Evolutionary conservation across 140 eudicot genomes (phyloP), one percentile per base, ranked within the genome.

Genomic region (Ambrosia hybrid): DNA sequence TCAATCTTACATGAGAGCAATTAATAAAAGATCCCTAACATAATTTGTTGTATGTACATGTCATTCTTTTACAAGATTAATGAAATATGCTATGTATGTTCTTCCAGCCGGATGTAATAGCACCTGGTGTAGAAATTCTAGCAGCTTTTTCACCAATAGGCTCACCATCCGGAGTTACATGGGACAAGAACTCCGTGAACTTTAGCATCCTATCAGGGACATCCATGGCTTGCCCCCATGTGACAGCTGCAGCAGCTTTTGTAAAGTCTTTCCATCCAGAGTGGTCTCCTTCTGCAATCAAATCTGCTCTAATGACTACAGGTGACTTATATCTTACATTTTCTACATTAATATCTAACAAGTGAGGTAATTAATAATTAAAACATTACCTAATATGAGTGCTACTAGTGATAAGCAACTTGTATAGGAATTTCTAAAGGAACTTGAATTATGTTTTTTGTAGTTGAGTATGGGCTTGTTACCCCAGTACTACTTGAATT

Each of bases 181-280:
- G 0, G 0, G 92, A 83, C 38, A 16, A 33, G 7, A 76, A 82
- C 71, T 60, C 84, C 8, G 83, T 73, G 0, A 72, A 64, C 2
- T 86, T 67, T 59, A 83, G 16, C 12, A 57, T 86, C 4, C 2
- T 86, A 30, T 78, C 92, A 0, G 89, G 92, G 17, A 83, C 92
- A 46, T 86, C 92, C 2, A 86, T 86, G 92, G 57, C 92, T 49
- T 69, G 83, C 53, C 92, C 88, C 10, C 92, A 86, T 57, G 83
- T 73, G 64, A 55, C 84, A 15, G 88, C 82, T 13, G 80, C 80
- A 0, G 88, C 84, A 21, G 84, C 86, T 30, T 80, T 70, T 57
- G 75, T 86, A 2, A 86, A 86, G 76, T 71, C 84, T 3, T 55
- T 71, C 1, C 85, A 83, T 48, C 91, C 88, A 0, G 61, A 75